A percentile compares a stretch with the other conserved stretches of the same genome.
These are phyloP conservation scores for Ogataea parapolymorpha DNA, from an alignment of 805 yeast genomes.

Conservation along the genomic window DNA sequence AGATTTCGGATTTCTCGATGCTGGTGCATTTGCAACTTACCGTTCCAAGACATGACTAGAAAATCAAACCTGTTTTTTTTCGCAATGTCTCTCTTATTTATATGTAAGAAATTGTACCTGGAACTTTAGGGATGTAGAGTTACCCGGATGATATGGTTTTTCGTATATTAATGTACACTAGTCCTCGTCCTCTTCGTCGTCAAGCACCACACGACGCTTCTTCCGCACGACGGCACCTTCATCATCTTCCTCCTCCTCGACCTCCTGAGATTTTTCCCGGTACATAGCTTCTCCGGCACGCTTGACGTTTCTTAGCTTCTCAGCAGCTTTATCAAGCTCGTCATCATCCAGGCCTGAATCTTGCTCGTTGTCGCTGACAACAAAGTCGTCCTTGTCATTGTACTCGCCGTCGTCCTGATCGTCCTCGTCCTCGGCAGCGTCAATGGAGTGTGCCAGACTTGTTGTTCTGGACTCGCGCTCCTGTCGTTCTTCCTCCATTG, in stretches of 20 bases:
- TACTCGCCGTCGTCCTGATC: conserved; percentile 30
- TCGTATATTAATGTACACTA: conserved; percentile 7
- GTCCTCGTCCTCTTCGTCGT: conserved; percentile 47
- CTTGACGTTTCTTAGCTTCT: conserved; percentile 53
- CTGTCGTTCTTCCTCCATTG: conserved; percentile 55
- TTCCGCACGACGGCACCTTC: conserved; percentile 42
- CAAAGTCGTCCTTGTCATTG: conserved; percentile 34
- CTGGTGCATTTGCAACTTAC: conserved; percentile 20
- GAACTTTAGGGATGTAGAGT: background rate
- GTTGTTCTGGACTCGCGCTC: conserved; percentile 37
- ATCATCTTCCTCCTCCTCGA: conserved; percentile 39
- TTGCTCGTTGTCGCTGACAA: conserved; percentile 36
- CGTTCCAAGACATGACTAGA: conserved; percentile 33
- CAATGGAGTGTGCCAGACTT: conserved; percentile 28
- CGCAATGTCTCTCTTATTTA: conserved; percentile 5
- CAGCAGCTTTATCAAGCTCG: conserved; percentile 52
- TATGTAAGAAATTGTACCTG: background rate
- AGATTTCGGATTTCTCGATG: background rate
- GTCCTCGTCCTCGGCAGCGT: conserved; percentile 40
- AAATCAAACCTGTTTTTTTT: background rate
- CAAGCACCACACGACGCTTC: conserved; percentile 47
- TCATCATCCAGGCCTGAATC: conserved; percentile 33
- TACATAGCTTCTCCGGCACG: conserved; percentile 54
- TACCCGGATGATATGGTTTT: conserved; percentile 7
- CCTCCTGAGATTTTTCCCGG: conserved; percentile 32